Evolutionary conservation across 305 asterid genomes (phyloP).

Genomic region (Solanum hybrid): DNA sequence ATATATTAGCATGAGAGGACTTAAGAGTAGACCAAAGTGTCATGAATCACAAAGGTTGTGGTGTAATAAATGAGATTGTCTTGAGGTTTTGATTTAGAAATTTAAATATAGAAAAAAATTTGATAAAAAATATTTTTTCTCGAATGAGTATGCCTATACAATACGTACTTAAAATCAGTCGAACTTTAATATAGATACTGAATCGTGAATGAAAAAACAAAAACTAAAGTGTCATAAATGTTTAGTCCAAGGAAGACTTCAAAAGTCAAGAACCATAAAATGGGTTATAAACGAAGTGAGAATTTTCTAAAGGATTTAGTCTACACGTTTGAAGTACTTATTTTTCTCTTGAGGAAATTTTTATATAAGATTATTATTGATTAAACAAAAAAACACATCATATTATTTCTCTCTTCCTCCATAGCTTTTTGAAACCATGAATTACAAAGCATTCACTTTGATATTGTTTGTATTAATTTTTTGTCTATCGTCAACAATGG

Average conservation of each 20-base stretch:
- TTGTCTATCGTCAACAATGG: neutral
- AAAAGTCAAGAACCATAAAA: neutral
- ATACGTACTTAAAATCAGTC: fast-evolving
- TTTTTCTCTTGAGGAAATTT: neutral
- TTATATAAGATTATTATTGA: neutral
- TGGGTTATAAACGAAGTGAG: neutral
- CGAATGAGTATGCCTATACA: fast-evolving
- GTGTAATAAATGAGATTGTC: neutral
- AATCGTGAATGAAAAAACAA: no score
- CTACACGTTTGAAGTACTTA: neutral
- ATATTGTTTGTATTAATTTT: neutral
- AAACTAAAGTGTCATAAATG: neutral
- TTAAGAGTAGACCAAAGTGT: neutral
- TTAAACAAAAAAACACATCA: neutral
- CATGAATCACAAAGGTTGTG: no score
- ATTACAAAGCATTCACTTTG: neutral
- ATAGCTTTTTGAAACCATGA: neutral
- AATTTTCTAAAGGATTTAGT: neutral
- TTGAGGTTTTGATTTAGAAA: no score
- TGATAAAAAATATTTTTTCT: no score
- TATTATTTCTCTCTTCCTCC: neutral
- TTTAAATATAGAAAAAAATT: no score
- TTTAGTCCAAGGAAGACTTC: neutral
- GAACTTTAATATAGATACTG: no score
- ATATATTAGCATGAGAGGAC: neutral